These are phyloP conservation scores for Dissophora globulifera DNA, from an alignment of 192 early-diverging fungal genomes.

Conservation along the genomic window DNA sequence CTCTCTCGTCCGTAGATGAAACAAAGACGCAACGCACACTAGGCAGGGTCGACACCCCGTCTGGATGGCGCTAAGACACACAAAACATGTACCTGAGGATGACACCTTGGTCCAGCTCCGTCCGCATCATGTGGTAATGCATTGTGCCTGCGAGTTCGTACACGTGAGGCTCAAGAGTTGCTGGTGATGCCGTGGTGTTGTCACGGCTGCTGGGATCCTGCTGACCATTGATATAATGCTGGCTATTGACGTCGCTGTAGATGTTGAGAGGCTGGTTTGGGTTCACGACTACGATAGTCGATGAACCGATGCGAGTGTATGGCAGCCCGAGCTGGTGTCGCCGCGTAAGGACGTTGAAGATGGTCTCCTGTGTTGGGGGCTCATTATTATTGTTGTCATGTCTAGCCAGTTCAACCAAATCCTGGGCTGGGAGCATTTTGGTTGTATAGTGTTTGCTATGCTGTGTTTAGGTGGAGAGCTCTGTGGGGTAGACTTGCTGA, in stretches of 20 bases:
- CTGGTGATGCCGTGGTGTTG: not conserved
- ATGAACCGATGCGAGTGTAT: conserved; percentile 63
- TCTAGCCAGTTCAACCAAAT: conserved; percentile 47
- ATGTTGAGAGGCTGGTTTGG: conserved; percentile 58
- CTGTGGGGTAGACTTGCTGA: too few relatives aligned
- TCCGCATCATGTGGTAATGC: conserved; percentile 74
- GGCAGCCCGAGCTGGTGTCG: conserved; percentile 56
- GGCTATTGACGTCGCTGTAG: conserved; percentile 56
- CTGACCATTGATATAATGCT: conserved; percentile 65
- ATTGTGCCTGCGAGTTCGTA: conserved; percentile 76
- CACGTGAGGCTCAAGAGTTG: conserved; percentile 67
- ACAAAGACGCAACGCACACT: conserved; percentile 1
- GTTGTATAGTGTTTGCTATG: not conserved
- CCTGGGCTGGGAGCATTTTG: conserved; percentile 34
- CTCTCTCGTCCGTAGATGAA: not conserved
- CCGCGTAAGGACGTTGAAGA: conserved; percentile 34
- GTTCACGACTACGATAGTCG: conserved; percentile 62
- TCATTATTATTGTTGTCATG: conserved; percentile 28
- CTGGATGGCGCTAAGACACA: too few relatives aligned
- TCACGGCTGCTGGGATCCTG: conserved; percentile 11
- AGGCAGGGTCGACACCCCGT: too few relatives aligned
- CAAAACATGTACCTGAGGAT: conserved; percentile 66
- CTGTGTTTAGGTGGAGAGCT: too few relatives aligned
- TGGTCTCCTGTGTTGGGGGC: conserved; percentile 30
- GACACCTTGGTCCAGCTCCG: conserved; percentile 73